Conservation (phyloP, 768 basidiomycete genomes). For the Candolleomyces eurysporus region DNA sequence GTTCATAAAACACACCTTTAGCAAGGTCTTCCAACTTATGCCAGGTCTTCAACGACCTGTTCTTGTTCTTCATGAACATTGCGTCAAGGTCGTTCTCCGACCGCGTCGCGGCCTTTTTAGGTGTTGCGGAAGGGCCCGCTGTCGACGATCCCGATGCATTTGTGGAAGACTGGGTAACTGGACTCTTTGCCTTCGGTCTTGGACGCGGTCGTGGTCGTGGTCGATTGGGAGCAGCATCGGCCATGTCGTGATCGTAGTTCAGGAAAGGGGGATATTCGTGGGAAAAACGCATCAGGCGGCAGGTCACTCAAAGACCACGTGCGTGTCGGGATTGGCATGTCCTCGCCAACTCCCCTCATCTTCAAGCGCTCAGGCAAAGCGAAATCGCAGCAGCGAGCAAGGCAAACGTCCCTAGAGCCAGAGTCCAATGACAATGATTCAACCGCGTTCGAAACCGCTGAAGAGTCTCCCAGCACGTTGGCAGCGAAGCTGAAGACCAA, state of each 20-base stretch:
- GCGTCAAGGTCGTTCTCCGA: constrained; percentile 55
- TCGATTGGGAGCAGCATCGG: constrained; percentile 33
- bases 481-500: constrained; percentile 72
- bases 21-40: constrained; percentile 53
- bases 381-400: constrained; percentile 37
- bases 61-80: constrained; percentile 66
- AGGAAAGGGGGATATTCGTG: constrained; percentile 35
- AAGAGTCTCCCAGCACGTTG: constrained; percentile 57
- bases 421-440: constrained; percentile 11
- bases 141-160: constrained; percentile 12
- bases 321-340: constrained; percentile 28
- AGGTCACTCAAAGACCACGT: constrained; percentile 35
- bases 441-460: constrained; percentile 3
- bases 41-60: constrained; percentile 57
- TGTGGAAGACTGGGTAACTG: background rate
- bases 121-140: constrained; percentile 12
- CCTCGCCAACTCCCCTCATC: constrained; percentile 44
- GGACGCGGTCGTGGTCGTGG: constrained; percentile 62
- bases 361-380: constrained; percentile 46
- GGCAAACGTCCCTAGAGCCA: constrained; percentile 40
- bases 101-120: constrained; percentile 12
- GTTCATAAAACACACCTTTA: constrained; percentile 42
- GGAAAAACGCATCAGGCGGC: constrained; percentile 29
- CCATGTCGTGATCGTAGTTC: constrained; percentile 30
- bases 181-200: constrained; percentile 33